Base-by-base conservation (phyloP, 805 yeast species). In the Huiozyma sinensis region DNA sequence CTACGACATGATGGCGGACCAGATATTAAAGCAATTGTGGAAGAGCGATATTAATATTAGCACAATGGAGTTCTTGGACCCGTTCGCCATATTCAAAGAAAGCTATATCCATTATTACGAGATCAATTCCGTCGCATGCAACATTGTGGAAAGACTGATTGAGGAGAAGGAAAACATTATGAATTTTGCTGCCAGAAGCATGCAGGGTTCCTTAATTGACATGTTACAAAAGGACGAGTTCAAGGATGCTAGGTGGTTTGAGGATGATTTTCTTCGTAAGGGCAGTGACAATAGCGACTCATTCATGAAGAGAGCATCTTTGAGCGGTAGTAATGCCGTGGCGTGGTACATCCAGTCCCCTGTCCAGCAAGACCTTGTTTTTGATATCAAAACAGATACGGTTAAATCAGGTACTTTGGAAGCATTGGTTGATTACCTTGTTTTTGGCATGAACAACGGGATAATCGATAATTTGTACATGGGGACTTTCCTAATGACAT, bases 401-500 rank as follows among this genome's bases (percentile, higher is more conserved):
- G 72, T 88, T 33, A 83, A 82, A 58, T 96, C 95, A 40, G 97
- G 95, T 4, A 75, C 94, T 0, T 72, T 77, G 37, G 79, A 74
- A 38, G 94, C 95, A 0, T 66, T 90, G 38, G 71, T 90, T 6
- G 81, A 87, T 42, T 85, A 83, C 60, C 68, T 89, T 46, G 84
- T 95, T 0, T 83, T 80, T 56, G 94, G 87, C 55, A 75, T 74
- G 41, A 60, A 71, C 37, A 63, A 73, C 13, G 84, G 80, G 53
- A 72, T 79, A 2, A 69, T 71, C 17, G 87, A 79, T 64, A 79
- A 78, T 52, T 67, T 79, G 6, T 74, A 87, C 0, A 75, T 88
- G 65, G 33, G 33, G 10, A 33, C 32, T 7, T 43, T 43, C 27
- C 65, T 88, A 47, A 65, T 78, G 11, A 79, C 94, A 0, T 85